Conservation (phyloP, 768 basidiomycete genomes). For the Lepiota brunneoincarnata region DNA sequence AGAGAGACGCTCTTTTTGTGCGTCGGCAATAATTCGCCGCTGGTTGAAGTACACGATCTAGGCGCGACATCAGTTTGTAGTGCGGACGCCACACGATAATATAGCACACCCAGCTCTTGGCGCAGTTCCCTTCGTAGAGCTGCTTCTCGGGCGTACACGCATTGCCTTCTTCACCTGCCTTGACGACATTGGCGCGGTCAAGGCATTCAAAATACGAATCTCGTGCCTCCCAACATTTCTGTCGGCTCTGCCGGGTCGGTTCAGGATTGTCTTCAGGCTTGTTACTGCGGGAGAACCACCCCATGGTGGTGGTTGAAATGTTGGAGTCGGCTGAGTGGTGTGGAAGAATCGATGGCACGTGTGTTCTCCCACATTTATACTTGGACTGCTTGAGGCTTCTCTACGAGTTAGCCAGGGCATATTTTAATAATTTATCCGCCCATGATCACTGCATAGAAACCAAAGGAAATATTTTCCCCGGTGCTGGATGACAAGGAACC, state of each 20-base stretch:
- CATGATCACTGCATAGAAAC: no score
- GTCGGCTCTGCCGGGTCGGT: slow-evolving; percentile 59
- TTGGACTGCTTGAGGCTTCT: no score
- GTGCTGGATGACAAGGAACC: no score
- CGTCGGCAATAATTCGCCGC: slow-evolving; percentile 76
- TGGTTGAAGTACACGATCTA: slow-evolving; percentile 97
- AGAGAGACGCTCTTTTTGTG: slow-evolving; percentile 70
- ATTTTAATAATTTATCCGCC: no score
- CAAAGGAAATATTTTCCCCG: no score
- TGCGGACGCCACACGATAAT: no score
- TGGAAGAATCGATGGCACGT: no score
- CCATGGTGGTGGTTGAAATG: slow-evolving; percentile 33
- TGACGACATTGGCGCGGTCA: slow-evolving; percentile 63
- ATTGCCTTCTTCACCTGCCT: slow-evolving; percentile 68
- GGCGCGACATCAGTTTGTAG: no score
- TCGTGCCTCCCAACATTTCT: slow-evolving; percentile 80
- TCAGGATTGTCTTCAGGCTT: slow-evolving; percentile 21
- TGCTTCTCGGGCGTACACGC: slow-evolving; percentile 57
- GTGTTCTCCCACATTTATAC: no score
- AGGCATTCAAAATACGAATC: slow-evolving; percentile 87
- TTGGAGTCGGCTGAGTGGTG: no score
- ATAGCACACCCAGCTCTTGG: slow-evolving; percentile 86
- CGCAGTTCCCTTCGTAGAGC: slow-evolving; percentile 71
- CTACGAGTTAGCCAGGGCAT: no score
- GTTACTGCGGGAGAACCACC: slow-evolving; percentile 36